phyloP scores from a whole-genome alignment of 1,139 yeast species.

The Protomyces gravidus region DNA sequence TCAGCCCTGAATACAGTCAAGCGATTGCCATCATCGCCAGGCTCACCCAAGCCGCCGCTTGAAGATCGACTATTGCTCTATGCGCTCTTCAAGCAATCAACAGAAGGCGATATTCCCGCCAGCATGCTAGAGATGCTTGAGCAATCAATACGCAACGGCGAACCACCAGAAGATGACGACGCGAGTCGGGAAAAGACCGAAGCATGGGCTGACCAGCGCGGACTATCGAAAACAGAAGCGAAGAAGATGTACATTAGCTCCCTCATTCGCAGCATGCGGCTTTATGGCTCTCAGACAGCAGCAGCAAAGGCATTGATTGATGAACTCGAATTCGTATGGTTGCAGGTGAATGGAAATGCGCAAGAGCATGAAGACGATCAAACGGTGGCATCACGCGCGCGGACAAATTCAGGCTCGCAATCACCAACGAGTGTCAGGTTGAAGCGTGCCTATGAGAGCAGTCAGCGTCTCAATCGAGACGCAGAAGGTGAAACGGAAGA shows the following conservation, averaged over 20 bases:
- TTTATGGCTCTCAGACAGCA: constrained; percentile 62
- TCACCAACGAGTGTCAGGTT: neutral
- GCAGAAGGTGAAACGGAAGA: constrained; percentile 24
- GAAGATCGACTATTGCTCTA: constrained; percentile 65
- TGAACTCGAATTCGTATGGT: constrained; percentile 71
- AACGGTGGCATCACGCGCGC: constrained; percentile 30
- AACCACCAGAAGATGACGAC: constrained; percentile 47
- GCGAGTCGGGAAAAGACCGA: constrained; percentile 42
- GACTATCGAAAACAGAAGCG: constrained; percentile 67
- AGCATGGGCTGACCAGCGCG: constrained; percentile 77
- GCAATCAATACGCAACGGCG: constrained; percentile 42
- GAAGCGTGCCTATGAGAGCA: neutral
- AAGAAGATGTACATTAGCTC: constrained; percentile 60
- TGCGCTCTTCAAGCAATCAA: constrained; percentile 82
- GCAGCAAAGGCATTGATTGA: constrained; percentile 63
- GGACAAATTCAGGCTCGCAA: constrained; percentile 21
- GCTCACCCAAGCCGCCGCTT: constrained; percentile 63
- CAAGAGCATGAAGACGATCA: constrained; percentile 13
- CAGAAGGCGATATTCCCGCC: constrained; percentile 70
- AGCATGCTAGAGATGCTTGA: constrained; percentile 59
- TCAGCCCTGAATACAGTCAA: constrained; percentile 77
- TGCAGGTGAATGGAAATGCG: constrained; percentile 44
- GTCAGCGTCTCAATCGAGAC: neutral
- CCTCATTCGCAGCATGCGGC: constrained; percentile 65
- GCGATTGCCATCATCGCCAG: constrained; percentile 64